Percentiles rank a stretch among this genome's conserved stretches.
Conservation (phyloP, 1,284 basidiomycete species). For the Rhodotorula sp. region DNA sequence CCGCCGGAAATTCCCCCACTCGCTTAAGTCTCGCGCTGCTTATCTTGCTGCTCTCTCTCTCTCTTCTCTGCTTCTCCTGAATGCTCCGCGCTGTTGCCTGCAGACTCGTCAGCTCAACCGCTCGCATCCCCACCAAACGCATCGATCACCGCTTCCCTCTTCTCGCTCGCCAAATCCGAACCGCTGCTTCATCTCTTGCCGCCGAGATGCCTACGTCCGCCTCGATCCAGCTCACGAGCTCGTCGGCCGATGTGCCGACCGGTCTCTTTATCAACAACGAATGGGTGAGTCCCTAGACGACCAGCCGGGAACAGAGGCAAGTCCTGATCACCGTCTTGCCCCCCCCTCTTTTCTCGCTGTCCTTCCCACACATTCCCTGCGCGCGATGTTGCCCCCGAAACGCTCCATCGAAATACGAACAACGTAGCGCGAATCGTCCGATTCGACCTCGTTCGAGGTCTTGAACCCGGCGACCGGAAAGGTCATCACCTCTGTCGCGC, state of each 20-base stretch:
- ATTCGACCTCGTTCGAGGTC: slow-evolving; percentile 23
- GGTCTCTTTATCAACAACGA: slow-evolving; percentile 34
- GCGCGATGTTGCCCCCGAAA: not conserved
- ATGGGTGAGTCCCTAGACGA: slow-evolving; percentile 16
- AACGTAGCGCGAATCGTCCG: slow-evolving; percentile 12
- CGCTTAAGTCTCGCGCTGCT: too few relatives aligned
- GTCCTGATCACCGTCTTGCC: too few relatives aligned
- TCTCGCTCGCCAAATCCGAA: not conserved
- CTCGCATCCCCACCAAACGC: not conserved
- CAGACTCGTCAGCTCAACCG: not conserved
- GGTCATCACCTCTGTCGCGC: slow-evolving; percentile 20
- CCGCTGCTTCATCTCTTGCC: too few relatives aligned
- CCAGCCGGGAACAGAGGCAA: too few relatives aligned
- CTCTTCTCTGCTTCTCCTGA: not conserved
- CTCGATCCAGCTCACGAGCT: slow-evolving; percentile 14
- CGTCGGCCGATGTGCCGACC: slow-evolving; percentile 16
- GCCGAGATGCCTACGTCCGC: slow-evolving; percentile 16
- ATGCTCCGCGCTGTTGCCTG: not conserved
- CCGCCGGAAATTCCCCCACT: too few relatives aligned
- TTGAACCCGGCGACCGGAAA: slow-evolving; percentile 36
- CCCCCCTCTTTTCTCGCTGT: not conserved
- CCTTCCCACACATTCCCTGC: not conserved
- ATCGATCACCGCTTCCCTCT: not conserved
- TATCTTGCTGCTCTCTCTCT: not conserved
- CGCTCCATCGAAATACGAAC: not conserved